Evolutionary conservation across 2,329 filamentous ascomycete genomes (phyloP).

Genomic region (Colletotrichum noveboracense): DNA sequence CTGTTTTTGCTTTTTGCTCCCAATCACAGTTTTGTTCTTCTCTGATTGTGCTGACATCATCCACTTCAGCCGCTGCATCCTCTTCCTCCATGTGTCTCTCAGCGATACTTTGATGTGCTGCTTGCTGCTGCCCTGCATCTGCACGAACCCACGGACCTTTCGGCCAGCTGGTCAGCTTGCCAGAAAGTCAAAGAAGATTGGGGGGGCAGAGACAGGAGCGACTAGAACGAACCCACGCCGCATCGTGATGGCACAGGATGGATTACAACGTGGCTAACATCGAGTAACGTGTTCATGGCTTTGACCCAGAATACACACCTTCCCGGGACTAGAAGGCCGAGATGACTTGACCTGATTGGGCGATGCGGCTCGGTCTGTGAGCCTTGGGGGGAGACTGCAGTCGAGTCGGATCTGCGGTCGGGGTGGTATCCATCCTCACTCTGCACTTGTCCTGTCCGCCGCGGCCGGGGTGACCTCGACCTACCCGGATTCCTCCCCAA

Average conservation of each 20-base stretch:
- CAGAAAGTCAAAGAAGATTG: conserved; percentile 12
- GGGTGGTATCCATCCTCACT: not conserved
- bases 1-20: conserved; percentile 2
- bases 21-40: conserved; percentile 5
- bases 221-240: conserved; percentile 6
- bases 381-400: conserved; percentile 1
- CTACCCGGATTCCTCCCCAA: conserved; percentile 10
- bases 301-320: conserved; percentile 16
- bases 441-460: not conserved
- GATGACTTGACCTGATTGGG: conserved; percentile 8
- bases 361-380: conserved; percentile 9
- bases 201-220: conserved; percentile 14
- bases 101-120: not conserved
- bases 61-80: conserved; percentile 9
- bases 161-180: not conserved
- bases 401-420: conserved; percentile 1
- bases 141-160: conserved; percentile 6
- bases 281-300: conserved; percentile 7
- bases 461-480: not conserved
- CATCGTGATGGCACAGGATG: conserved; percentile 12
- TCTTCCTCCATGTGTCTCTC: not conserved
- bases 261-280: conserved; percentile 20
- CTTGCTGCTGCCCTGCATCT: not conserved
- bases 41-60: conserved; percentile 19
- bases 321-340: conserved; percentile 4